Evolutionary conservation across 2,329 filamentous ascomycete genomes (phyloP).

Genomic region (Colletotrichum sp.): DNA sequence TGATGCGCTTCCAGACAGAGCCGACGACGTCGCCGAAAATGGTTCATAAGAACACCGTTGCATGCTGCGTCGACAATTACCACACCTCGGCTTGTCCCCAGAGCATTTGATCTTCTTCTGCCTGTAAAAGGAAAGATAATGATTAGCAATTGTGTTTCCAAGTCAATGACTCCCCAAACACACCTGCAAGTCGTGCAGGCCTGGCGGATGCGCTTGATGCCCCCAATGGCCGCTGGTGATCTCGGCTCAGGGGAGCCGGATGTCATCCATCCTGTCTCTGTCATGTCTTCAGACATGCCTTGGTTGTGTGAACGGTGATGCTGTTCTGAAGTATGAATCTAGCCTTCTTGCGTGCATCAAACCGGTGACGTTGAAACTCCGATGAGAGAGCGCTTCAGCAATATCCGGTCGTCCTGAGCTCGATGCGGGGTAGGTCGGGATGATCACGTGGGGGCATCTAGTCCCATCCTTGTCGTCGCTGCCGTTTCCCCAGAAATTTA

Average conservation of each 20-base stretch:
- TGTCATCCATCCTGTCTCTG: not conserved
- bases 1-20: not conserved
- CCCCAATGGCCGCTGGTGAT: not conserved
- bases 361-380: not conserved
- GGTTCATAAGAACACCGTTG: not conserved
- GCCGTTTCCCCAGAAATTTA: not conserved
- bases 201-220: not conserved
- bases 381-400: not conserved
- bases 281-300: not conserved
- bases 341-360: not conserved
- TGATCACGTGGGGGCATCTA: not conserved
- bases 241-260: not conserved
- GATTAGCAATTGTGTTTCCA: not conserved
- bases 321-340: not conserved
- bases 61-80: not conserved
- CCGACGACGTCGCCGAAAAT: not conserved
- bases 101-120: not conserved
- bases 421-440: not conserved
- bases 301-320: not conserved
- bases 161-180: not conserved
- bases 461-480: not conserved
- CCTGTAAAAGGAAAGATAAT: fast-evolving
- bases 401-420: not conserved
- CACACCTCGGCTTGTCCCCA: not conserved
- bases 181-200: not conserved